These are phyloP conservation scores for Psilocybe subaeruginosa DNA, from an alignment of 768 basidiomycete species.

Conservation along the genomic window DNA sequence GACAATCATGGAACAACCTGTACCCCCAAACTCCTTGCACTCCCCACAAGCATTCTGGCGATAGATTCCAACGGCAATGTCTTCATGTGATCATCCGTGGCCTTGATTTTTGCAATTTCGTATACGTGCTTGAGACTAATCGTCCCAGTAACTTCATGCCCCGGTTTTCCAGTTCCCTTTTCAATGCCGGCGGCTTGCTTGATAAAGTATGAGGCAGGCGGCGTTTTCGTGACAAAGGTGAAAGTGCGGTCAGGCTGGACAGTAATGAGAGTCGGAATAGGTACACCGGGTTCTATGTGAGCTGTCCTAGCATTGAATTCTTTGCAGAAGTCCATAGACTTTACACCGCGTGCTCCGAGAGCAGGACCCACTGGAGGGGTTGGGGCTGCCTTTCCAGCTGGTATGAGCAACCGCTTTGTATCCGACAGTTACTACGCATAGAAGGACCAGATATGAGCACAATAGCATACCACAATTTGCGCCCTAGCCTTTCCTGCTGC, in stretches of 20 bases:
- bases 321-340: slow-evolving; percentile 99
- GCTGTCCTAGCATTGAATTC: slow-evolving; percentile 99
- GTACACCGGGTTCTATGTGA: slow-evolving; percentile 81
- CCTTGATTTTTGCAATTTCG: slow-evolving; percentile 98
- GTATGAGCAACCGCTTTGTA: slow-evolving; percentile 77
- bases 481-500: slow-evolving; percentile 61
- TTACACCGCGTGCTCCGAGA: slow-evolving; percentile 96
- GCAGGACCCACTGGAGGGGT: slow-evolving; percentile 97
- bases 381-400: slow-evolving; percentile 94
- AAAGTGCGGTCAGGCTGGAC: slow-evolving; percentile 96
- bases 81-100: slow-evolving; percentile 85
- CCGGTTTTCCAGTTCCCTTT: slow-evolving; percentile 85
- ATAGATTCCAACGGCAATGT: slow-evolving; percentile 87
- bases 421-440: slow-evolving; percentile 15
- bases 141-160: slow-evolving; percentile 77
- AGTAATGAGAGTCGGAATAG: slow-evolving; percentile 90
- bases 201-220: slow-evolving; percentile 87
- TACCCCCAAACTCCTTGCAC: slow-evolving; percentile 86
- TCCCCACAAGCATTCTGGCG: slow-evolving; percentile 86
- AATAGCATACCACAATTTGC: slow-evolving; percentile 71
- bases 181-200: slow-evolving; percentile 90
- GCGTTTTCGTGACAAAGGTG: slow-evolving; percentile 90
- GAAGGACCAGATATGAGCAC: background rate
- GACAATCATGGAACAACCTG: slow-evolving; percentile 79
- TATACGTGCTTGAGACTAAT: slow-evolving; percentile 96